A percentile compares a stretch with the other conserved stretches of the same genome.
phyloP scores from a whole-genome alignment of 805 yeast genomes.

The Starmera amethionina region DNA sequence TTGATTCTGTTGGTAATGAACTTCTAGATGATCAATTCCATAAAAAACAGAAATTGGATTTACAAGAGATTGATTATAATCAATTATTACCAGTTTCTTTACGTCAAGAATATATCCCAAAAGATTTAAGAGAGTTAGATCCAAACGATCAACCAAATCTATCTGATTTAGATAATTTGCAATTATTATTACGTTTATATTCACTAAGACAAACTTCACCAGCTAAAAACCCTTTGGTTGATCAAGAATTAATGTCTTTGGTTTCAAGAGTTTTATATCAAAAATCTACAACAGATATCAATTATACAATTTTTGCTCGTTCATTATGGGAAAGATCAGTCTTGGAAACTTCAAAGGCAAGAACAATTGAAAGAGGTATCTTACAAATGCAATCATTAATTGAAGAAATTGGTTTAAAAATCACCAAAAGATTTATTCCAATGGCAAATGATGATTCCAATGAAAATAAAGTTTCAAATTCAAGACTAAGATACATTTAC shows the following conservation, averaged over 20 bases:
- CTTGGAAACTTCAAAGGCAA: slow-evolving; percentile 68
- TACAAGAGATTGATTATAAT: slow-evolving; percentile 26
- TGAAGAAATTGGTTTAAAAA: slow-evolving; percentile 72
- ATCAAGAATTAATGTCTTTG: slow-evolving; percentile 75
- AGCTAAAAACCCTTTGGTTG: slow-evolving; percentile 55
- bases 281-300: slow-evolving; percentile 30
- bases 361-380: slow-evolving; percentile 89
- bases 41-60: slow-evolving; percentile 27
- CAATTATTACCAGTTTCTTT: slow-evolving; percentile 54
- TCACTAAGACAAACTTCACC: slow-evolving; percentile 65
- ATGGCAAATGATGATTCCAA: slow-evolving; percentile 15
- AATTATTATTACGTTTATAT: slow-evolving; percentile 58
- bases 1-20: slow-evolving; percentile 47
- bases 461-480: slow-evolving; percentile 22
- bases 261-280: slow-evolving; percentile 61
- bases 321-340: slow-evolving; percentile 87
- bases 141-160: slow-evolving; percentile 78
- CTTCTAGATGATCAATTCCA: slow-evolving; percentile 32
- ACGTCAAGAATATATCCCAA: slow-evolving; percentile 56
- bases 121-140: slow-evolving; percentile 41
- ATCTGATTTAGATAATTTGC: slow-evolving; percentile 61
- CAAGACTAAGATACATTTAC: slow-evolving; percentile 62
- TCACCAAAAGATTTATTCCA: slow-evolving; percentile 47
- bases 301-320: slow-evolving; percentile 73
- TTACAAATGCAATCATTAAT: slow-evolving; percentile 87